These are phyloP conservation scores for Eurotiales sp. DNA, from an alignment of 2,329 filamentous ascomycete species.

Conservation along the genomic window DNA sequence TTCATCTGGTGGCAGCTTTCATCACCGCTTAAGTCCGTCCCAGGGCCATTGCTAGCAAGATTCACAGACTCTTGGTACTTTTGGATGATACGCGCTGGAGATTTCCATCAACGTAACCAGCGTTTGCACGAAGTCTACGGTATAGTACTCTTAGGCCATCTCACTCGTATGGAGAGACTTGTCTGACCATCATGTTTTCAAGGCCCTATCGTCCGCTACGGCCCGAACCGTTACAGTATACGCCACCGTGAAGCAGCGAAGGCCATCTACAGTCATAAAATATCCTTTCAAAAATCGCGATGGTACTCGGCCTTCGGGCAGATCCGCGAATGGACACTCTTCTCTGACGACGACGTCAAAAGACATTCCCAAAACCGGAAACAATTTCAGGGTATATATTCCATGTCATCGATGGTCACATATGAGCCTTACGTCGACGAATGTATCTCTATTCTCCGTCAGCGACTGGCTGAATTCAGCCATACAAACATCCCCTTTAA, in stretches of 20 bases:
- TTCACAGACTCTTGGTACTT: background rate
- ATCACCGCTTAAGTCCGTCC: background rate
- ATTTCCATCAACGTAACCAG: no score
- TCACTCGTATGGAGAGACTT: background rate
- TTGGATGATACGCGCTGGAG: background rate
- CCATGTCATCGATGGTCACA: background rate
- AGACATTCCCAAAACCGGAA: background rate
- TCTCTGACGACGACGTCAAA: background rate
- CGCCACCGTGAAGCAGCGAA: slow-evolving; percentile 69
- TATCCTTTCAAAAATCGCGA: slow-evolving; percentile 36
- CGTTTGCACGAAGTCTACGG: no score
- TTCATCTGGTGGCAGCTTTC: no score
- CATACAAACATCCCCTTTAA: background rate
- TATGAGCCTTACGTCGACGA: slow-evolving; percentile 6
- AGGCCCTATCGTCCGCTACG: slow-evolving; percentile 69
- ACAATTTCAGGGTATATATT: background rate
- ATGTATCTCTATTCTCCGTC: slow-evolving; percentile 13
- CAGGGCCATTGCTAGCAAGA: background rate
- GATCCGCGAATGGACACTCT: background rate
- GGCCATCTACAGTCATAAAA: slow-evolving; percentile 63
- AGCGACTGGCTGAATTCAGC: background rate
- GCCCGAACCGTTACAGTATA: slow-evolving; percentile 70
- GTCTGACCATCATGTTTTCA: slow-evolving; percentile 27
- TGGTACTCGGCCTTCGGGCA: slow-evolving; percentile 23
- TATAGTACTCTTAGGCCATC: no score